These are phyloP conservation scores for Cetraspora pellucida DNA, from an alignment of 192 early-diverging fungal species.

Conservation along the genomic window DNA sequence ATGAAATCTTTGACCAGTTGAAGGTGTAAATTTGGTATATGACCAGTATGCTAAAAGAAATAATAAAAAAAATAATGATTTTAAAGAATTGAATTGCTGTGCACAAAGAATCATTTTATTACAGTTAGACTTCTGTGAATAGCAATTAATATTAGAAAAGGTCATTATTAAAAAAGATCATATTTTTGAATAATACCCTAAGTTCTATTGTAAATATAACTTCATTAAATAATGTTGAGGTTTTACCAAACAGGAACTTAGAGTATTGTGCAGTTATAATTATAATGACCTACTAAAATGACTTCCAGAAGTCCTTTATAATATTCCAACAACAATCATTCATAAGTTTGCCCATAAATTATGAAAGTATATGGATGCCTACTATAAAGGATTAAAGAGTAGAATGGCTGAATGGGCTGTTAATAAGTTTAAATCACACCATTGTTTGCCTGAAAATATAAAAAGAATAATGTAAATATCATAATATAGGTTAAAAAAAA, in stretches of 20 bases:
- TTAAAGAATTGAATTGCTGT: neutral
- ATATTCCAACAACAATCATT: neutral
- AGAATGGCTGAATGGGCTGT: neutral
- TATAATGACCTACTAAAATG: neutral
- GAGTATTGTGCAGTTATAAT: neutral
- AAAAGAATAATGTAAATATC: neutral
- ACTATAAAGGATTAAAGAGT: neutral
- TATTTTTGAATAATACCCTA: neutral
- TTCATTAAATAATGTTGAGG: neutral
- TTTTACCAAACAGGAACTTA: neutral
- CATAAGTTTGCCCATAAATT: neutral
- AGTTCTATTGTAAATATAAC: neutral
- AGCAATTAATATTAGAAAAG: neutral
- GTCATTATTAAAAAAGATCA: neutral
- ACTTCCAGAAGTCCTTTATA: neutral
- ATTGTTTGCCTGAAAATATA: neutral
- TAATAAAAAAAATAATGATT: neutral
- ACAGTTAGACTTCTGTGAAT: neutral
- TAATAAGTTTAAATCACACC: neutral
- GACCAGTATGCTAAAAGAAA: conserved; percentile 23
- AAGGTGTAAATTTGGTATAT: conserved; percentile 23
- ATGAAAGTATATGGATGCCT: neutral
- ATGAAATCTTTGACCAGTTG: conserved; percentile 29
- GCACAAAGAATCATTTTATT: neutral
- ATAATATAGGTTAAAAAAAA: no score